Percentiles rank a stretch among this genome's conserved stretches.
Conservation (phyloP, 106 monocot species). For the Dendrobium officinale region DNA sequence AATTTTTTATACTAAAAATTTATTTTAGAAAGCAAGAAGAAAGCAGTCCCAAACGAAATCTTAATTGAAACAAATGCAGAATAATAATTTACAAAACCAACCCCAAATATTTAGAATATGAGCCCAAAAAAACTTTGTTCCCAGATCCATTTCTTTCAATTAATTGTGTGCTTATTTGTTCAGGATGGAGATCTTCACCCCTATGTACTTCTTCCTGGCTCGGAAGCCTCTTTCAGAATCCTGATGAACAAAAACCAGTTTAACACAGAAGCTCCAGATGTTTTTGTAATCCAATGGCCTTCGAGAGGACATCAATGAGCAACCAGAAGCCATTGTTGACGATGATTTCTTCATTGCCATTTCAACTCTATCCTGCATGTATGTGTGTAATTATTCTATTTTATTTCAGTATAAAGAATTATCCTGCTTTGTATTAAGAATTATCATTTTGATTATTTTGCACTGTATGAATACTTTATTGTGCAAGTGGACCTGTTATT, state of each 20-base stretch:
- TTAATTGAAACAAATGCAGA: background rate
- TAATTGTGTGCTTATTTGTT: background rate
- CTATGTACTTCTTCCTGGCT: constrained; percentile 88
- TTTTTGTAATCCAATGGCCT: background rate
- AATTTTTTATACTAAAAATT: no score
- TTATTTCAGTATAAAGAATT: no score
- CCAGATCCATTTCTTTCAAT: no score
- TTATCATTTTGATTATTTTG: background rate
- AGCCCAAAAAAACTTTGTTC: no score
- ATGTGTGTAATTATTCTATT: no score
- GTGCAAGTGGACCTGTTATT: no score
- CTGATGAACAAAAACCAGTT: constrained; percentile 1
- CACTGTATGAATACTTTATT: background rate
- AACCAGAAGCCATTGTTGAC: background rate
- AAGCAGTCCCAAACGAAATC: no score
- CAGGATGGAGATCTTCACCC: constrained; percentile 97
- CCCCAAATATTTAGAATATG: background rate
- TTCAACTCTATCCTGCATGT: background rate
- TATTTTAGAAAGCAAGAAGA: no score
- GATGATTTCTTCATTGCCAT: background rate
- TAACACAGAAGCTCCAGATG: background rate
- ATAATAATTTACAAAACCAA: background rate
- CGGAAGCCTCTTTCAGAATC: constrained; percentile 57
- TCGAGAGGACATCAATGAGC: background rate
- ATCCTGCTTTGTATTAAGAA: background rate